A percentile compares a stretch with the other conserved stretches of the same genome.
Conservation (phyloP, 495 filamentous ascomycete genomes). For the Astrocystis sublimbata region DNA sequence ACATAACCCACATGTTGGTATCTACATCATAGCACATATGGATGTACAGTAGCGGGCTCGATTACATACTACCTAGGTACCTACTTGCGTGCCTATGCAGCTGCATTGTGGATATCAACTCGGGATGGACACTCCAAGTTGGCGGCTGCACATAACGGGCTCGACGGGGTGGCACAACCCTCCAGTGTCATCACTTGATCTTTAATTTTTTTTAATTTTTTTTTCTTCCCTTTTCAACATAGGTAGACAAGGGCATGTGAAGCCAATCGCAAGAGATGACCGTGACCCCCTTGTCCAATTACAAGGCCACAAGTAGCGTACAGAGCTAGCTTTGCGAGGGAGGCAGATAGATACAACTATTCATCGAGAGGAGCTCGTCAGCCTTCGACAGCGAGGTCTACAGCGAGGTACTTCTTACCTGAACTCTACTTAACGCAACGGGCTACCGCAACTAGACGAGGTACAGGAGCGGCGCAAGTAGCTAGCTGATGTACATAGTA, state of each 20-base stretch:
- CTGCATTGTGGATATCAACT: neutral
- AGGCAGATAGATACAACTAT: neutral
- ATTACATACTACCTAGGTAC: too few species aligned
- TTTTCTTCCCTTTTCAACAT: too few species aligned
- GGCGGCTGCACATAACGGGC: neutral
- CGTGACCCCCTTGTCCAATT: neutral
- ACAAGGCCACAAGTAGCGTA: neutral
- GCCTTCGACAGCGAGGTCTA: neutral
- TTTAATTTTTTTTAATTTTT: neutral
- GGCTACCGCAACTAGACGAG: slow-evolving; percentile 6
- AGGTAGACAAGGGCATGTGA: too few species aligned
- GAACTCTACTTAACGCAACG: neutral
- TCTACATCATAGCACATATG: neutral
- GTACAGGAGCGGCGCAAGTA: too few species aligned
- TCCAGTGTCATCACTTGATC: neutral
- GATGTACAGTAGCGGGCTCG: neutral
- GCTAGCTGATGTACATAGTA: too few species aligned
- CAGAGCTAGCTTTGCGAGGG: neutral
- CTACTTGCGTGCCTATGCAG: too few species aligned
- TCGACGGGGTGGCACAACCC: neutral
- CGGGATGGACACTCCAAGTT: neutral
- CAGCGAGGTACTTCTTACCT: neutral
- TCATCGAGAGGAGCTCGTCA: neutral
- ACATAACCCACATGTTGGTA: neutral
- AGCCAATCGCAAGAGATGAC: neutral